Percentiles rank a stretch among this genome's conserved stretches.
Evolutionary conservation across 768 basidiomycete genomes (phyloP).

Genomic region (Lanmaoa pseudosensibilis): DNA sequence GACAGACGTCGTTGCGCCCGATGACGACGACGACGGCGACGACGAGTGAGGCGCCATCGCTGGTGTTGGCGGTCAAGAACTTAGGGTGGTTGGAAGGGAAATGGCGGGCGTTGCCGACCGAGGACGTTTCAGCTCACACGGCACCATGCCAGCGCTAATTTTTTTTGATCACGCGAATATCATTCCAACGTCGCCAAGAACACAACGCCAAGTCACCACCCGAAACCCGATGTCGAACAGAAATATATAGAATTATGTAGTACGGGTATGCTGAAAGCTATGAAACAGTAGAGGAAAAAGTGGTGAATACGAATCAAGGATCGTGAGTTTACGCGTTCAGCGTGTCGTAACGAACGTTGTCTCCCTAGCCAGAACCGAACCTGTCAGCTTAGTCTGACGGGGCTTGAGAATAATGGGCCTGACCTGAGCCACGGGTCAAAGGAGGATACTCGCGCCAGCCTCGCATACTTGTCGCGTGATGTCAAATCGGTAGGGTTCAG

Average conservation of each 20-base stretch:
- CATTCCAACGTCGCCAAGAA: slow-evolving; percentile 4
- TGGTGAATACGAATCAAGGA: slow-evolving; percentile 25
- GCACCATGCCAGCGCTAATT: not conserved
- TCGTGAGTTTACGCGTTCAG: slow-evolving; percentile 29
- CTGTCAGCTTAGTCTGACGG: slow-evolving; percentile 9
- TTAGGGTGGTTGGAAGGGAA: slow-evolving; percentile 28
- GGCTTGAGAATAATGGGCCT: slow-evolving; percentile 1
- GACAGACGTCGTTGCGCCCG: slow-evolving; percentile 74
- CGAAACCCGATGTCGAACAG: too few relatives aligned
- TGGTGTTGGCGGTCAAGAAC: slow-evolving; percentile 22
- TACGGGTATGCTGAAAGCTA: slow-evolving; percentile 36
- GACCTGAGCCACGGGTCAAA: slow-evolving; percentile 18
- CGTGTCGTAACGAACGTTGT: slow-evolving; percentile 30
- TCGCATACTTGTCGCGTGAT: slow-evolving; percentile 8
- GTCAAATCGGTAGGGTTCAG: not conserved
- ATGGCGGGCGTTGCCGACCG: slow-evolving; percentile 31
- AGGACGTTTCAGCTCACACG: slow-evolving; percentile 27
- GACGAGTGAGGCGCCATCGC: slow-evolving; percentile 72
- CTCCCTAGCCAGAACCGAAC: not conserved
- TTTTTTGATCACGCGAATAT: too few relatives aligned
- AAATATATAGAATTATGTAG: slow-evolving; percentile 34
- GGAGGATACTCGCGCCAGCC: slow-evolving; percentile 15
- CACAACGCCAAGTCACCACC: not conserved
- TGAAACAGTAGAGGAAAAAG: slow-evolving; percentile 17
- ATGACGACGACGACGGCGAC: slow-evolving; percentile 62